Percentiles rank a stretch among this genome's conserved stretches.
phyloP scores from a whole-genome alignment of 768 basidiomycete genomes.

The Suillus hirtellus region DNA sequence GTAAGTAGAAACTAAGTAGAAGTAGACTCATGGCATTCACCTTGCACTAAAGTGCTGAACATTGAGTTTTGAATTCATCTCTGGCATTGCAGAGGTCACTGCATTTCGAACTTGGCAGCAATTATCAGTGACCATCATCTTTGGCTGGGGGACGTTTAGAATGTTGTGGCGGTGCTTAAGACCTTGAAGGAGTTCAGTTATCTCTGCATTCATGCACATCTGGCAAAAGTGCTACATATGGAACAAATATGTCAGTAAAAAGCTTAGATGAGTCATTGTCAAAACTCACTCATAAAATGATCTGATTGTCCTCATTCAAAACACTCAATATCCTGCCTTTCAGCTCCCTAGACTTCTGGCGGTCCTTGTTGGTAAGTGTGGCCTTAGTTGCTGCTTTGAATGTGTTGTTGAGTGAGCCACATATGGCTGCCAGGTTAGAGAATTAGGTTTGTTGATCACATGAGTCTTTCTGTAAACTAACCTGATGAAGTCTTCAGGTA shows the following conservation, averaged over 20 bases:
- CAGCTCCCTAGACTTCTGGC: not conserved
- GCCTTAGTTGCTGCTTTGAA: no score
- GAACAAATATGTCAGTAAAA: no score
- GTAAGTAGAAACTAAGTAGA: no score
- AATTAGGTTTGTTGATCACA: no score
- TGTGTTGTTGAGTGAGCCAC: no score
- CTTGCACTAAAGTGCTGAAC: constrained; percentile 24
- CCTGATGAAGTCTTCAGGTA: constrained; percentile 9
- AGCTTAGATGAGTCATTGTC: constrained; percentile 3
- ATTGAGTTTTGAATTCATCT: constrained; percentile 10
- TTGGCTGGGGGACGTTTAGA: constrained; percentile 11
- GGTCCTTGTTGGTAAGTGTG: not conserved
- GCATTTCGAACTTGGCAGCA: constrained; percentile 21
- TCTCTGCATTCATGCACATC: constrained; percentile 15
- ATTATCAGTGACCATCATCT: constrained; percentile 22
- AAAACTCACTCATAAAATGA: constrained; percentile 17
- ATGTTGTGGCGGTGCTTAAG: constrained; percentile 12
- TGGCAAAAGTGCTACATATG: constrained; percentile 17
- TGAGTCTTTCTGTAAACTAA: no score
- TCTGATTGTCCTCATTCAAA: constrained; percentile 20
- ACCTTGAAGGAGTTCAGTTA: constrained; percentile 17
- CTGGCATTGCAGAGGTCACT: constrained; percentile 10
- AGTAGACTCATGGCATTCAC: constrained; percentile 10
- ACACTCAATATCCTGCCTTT: constrained; percentile 19
- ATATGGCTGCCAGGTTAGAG: no score